Percentiles rank a stretch among this genome's conserved stretches.
Conservation (phyloP, 139 green algal species). For the Dunaliella sp. region DNA sequence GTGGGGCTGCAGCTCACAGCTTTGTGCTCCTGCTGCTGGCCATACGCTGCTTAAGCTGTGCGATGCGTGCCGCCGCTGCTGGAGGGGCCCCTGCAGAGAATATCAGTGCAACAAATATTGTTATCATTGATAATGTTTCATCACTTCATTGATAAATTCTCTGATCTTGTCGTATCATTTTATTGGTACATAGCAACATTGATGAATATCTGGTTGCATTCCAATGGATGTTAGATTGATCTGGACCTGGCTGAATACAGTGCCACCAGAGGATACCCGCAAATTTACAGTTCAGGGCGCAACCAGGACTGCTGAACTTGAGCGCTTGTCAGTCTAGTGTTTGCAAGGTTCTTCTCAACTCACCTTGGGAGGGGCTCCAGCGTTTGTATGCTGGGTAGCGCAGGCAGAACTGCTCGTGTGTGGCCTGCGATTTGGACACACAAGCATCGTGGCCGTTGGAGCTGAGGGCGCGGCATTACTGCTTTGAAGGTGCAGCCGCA, state of each 20-base stretch:
- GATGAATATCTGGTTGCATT: neutral
- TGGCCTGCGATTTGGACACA: neutral
- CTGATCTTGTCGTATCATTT: neutral
- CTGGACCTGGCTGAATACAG: too few relatives aligned
- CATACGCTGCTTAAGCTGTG: neutral
- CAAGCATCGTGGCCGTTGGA: neutral
- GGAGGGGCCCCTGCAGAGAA: neutral
- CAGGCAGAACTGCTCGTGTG: neutral
- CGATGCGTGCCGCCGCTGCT: neutral
- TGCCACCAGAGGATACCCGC: too few relatives aligned
- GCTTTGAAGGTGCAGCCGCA: neutral
- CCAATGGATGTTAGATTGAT: too few relatives aligned
- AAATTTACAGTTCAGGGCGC: too few relatives aligned
- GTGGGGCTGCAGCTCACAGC: too few relatives aligned
- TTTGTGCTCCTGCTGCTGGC: neutral
- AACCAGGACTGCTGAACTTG: too few relatives aligned
- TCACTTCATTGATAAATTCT: neutral
- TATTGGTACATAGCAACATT: neutral
- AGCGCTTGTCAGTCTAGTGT: neutral
- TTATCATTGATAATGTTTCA: neutral
- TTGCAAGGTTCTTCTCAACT: neutral
- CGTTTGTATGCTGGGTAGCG: neutral
- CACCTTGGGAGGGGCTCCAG: neutral
- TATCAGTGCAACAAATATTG: neutral
- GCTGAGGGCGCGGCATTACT: neutral